These are phyloP conservation scores for Trypanosoma scelopori DNA, from an alignment of 208 protist genomes.

Conservation along the genomic window DNA sequence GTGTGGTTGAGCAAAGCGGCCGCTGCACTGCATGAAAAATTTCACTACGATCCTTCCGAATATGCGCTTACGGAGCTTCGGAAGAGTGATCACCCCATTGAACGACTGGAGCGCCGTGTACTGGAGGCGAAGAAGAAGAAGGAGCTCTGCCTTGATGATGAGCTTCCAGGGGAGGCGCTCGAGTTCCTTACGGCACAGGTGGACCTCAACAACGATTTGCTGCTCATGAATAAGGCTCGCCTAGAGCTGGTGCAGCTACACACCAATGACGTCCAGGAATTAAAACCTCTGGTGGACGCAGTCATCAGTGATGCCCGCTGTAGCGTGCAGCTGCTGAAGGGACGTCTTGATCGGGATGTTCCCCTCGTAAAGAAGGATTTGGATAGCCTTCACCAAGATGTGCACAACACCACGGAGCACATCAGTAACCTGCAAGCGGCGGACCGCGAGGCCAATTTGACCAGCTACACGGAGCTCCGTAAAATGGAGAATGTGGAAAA, in stretches of 20 bases:
- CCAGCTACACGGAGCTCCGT: constrained; percentile 27
- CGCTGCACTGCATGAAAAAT: constrained; percentile 67
- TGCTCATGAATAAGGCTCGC: constrained; percentile 82
- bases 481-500: constrained; percentile 47
- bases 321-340: constrained; percentile 35
- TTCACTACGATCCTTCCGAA: constrained; percentile 68
- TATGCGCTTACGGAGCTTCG: constrained; percentile 63
- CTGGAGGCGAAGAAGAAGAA: constrained; percentile 49
- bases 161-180: constrained; percentile 54
- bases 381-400: constrained; percentile 26
- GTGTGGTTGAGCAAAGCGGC: constrained; percentile 55
- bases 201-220: constrained; percentile 81
- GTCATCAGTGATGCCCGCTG: constrained; percentile 60
- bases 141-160: constrained; percentile 62
- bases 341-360: constrained; percentile 38
- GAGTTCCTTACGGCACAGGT: constrained; percentile 68
- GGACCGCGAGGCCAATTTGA: constrained; percentile 37
- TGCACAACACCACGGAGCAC: constrained; percentile 26
- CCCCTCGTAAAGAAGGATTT: constrained; percentile 61
- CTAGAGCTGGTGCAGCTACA: constrained; percentile 63
- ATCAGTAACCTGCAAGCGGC: constrained; percentile 37
- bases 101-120: constrained; percentile 59
- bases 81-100: constrained; percentile 58
- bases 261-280: constrained; percentile 55
- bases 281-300: constrained; percentile 41